These are phyloP conservation scores for Fistulifera pelliculosa DNA, from an alignment of 108 stramenopile genomes.

Conservation along the genomic window DNA sequence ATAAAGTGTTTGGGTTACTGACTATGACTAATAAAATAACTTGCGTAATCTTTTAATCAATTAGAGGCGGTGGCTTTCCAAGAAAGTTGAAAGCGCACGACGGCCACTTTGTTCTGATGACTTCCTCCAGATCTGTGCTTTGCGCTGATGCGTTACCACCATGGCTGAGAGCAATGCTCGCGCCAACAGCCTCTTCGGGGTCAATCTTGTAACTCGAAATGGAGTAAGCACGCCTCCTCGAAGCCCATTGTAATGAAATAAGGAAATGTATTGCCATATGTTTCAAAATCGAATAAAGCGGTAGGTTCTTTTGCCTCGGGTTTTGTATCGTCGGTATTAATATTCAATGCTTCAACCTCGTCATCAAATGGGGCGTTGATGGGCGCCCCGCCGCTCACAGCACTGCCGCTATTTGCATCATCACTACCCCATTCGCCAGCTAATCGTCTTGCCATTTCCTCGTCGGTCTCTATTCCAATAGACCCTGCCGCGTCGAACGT, in stretches of 20 bases:
- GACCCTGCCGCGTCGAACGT: neutral
- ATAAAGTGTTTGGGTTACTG: too few relatives aligned
- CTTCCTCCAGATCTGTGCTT: slow-evolving; percentile 39
- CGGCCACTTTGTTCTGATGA: slow-evolving; percentile 65
- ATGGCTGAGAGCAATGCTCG: slow-evolving; percentile 46
- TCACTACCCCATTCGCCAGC: slow-evolving; percentile 51
- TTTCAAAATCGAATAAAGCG: slow-evolving; percentile 20
- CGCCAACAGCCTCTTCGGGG: slow-evolving; percentile 71
- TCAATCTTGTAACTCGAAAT: slow-evolving; percentile 53
- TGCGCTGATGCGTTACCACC: neutral
- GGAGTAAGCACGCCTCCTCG: slow-evolving; percentile 53
- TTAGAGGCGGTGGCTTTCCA: slow-evolving; percentile 22
- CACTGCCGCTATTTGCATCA: neutral
- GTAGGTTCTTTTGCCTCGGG: slow-evolving; percentile 4
- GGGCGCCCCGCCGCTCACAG: slow-evolving; percentile 4
- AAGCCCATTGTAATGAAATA: slow-evolving; percentile 77
- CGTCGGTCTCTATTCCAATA: slow-evolving; percentile 24
- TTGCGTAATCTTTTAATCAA: slow-evolving; percentile 1
- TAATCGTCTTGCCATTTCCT: slow-evolving; percentile 38
- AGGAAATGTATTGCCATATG: slow-evolving; percentile 35
- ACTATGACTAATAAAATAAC: too few relatives aligned
- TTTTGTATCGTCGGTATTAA: slow-evolving; percentile 4
- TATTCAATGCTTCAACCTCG: neutral
- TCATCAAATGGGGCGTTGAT: neutral
- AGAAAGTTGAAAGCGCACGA: slow-evolving; percentile 57